Evolutionary conservation across 1,284 basidiomycete genomes (phyloP).

Genomic region (Inonotus obliquus): DNA sequence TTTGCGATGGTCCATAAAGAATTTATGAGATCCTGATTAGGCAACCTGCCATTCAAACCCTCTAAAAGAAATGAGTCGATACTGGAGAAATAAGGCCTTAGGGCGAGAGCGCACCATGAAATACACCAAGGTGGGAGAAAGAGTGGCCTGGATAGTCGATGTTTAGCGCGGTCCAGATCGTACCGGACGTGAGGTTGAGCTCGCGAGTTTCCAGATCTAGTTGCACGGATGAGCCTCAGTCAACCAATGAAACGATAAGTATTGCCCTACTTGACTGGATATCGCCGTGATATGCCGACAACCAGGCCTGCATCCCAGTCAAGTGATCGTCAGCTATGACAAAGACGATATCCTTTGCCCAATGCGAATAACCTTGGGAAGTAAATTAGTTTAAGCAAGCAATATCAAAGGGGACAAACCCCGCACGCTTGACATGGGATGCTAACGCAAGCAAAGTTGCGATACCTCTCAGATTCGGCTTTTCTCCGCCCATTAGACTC

Average conservation of each 20-base stretch:
- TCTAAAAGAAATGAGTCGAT: constrained; percentile 50
- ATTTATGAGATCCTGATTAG: constrained; percentile 95
- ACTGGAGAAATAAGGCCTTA: background rate
- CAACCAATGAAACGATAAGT: background rate
- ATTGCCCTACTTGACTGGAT: constrained; percentile 52
- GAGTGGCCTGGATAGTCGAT: constrained; percentile 97
- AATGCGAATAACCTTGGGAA: constrained; percentile 67
- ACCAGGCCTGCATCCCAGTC: constrained; percentile 91
- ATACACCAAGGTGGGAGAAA: constrained; percentile 89
- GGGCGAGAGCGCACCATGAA: constrained; percentile 66
- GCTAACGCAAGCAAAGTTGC: constrained; percentile 82
- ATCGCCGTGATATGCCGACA: constrained; percentile 76
- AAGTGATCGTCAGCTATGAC: constrained; percentile 87
- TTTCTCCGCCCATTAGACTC: constrained; percentile 55
- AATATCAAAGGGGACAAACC: background rate
- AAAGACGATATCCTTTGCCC: constrained; percentile 93
- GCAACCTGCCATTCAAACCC: constrained; percentile 90
- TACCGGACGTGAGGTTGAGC: constrained; percentile 63
- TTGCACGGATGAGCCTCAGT: background rate
- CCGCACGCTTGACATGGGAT: constrained; percentile 74
- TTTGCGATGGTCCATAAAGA: constrained; percentile 73
- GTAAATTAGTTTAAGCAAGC: constrained; percentile 1
- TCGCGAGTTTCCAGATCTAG: constrained; percentile 64
- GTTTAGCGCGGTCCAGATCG: constrained; percentile 93
- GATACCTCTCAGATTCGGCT: constrained; percentile 82